Evolutionary conservation across 768 basidiomycete genomes (phyloP), one percentile per base, ranked within the genome.

Genomic region (Tricholoma hemisulphureum): DNA sequence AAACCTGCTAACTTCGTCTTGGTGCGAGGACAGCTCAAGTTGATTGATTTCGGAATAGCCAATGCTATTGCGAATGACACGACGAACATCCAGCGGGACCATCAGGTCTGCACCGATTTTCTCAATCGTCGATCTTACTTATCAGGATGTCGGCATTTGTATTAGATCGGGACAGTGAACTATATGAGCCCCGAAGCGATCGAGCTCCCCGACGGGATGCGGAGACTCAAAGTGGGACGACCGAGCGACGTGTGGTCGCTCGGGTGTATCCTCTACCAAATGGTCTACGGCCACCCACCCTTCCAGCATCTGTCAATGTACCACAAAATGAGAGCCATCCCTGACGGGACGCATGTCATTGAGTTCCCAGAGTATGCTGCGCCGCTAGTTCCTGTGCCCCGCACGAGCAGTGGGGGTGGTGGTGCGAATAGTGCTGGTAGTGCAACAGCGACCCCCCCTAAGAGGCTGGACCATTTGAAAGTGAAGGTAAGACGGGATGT

Each of bases 151-250:
- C 3, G 41, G 43, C 48, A 34, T 57, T 65, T 18, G 10, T 11
- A 16, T 18, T 65, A 96, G 91, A 89, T 99, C 63, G 96, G 96
- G 2, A 96, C 95, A 1, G 90, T 97, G 34, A 99, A 99, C 68
- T 99, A 96, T 70, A 99, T 99, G 96, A 95, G 93, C 54, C 96
- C 96, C 0, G 96, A 99, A 72, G 93, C 96, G 11, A 93, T 99
- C 55, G 92, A 95, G 67, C 75, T 91, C 20, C 87, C 87, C 4
- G 92, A 91, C 56, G 93, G 89, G 41, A 91, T 87, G 86, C 83
- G 90, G 11, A 83, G 93, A 23, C 83, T 96, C 57, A 97, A 96
- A 78, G 94, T 98, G 53, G 97, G 96, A 3, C 89, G 95, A 21
- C 87, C 95, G 0, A 94, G 91, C 53, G 96, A 99, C 70, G 93